Evolutionary conservation across 129 eudicot species (phyloP), one percentile per base, ranked within the genome.

Genomic region (Artemisia annua): DNA sequence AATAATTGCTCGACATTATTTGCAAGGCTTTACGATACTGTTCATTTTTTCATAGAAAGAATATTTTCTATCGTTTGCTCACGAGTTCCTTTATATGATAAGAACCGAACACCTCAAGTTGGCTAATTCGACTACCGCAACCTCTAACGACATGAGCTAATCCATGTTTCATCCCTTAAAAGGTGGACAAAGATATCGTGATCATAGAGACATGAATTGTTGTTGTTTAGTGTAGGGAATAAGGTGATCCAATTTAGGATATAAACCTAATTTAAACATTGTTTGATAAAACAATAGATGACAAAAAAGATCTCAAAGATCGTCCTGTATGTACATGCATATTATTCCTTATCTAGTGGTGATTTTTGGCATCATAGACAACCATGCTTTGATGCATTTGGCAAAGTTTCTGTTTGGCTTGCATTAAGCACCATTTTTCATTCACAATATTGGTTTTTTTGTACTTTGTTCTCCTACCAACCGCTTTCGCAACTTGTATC

Each of bases 401-500:
- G 75, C 69, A 50, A 68, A 51, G 19, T 77, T 39, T 77, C 17
- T 60, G 48, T 6, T 69, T 77, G 75, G 74, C 48, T 77, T 62
- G 76, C 66, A 51, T 0, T 57, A 58, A 15, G 32, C 61, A 28
- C 70, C 71, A 63, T 74, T 69, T 59, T 75, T 15, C 19, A 48
- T 76, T 68, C 75, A 76, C 48, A 43, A 32, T 49, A 77, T 77
- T 28, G 50, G 76, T 70, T 52, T 2, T 48, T 2, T 22, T 5
- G 50, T 61, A 70, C 76, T 46, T 58, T 77, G 30, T 70, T 53
- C 30, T 52, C 66, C 82, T 66, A 63, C 76, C 82, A 78, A 70
- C 72, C 72, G 72, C 82, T 78, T 78, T 78, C 44, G 66, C 51
- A 49, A 61, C 66, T 78, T 78, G 67, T 78, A 70, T 76, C 76